Percentiles rank a stretch among this genome's conserved stretches.
Conservation (phyloP, 2,329 filamentous ascomycete species). For the Fusarium sulawesiense region DNA sequence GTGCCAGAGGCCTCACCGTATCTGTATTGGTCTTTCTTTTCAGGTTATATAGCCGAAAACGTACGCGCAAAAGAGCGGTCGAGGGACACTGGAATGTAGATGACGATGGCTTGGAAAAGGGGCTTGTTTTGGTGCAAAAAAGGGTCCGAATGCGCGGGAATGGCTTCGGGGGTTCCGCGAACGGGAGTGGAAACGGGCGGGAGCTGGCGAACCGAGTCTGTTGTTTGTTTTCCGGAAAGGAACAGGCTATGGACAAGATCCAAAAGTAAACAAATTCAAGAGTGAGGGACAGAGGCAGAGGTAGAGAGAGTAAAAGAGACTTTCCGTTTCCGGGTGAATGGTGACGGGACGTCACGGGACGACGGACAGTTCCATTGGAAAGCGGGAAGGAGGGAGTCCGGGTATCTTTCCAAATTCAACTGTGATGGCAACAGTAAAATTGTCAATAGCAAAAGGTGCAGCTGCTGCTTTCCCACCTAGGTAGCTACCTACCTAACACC, state of each 20-base stretch:
- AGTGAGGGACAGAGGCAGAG: neutral
- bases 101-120: conserved; percentile 16
- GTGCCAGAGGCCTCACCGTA: neutral
- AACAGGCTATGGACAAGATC: neutral
- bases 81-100: conserved; percentile 29
- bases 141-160: conserved; percentile 7
- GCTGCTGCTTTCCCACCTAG: neutral
- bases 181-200: conserved; percentile 22
- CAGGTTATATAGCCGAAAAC: conserved; percentile 14
- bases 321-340: conserved; percentile 7
- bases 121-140: conserved; percentile 2
- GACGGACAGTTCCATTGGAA: conserved; percentile 11
- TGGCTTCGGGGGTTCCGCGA: conserved; percentile 26
- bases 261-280: neutral
- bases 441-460: neutral
- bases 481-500: neutral
- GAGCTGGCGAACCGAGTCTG: neutral
- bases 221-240: neutral
- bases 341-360: conserved; percentile 34
- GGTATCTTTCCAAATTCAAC: neutral
- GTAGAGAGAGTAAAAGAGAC: neutral
- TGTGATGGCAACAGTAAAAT: neutral
- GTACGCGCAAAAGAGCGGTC: conserved; percentile 21
- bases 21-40: neutral
- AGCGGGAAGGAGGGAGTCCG: conserved; percentile 6